Conservation (phyloP, 768 basidiomycete species). For the Gyrodon lividus region DNA sequence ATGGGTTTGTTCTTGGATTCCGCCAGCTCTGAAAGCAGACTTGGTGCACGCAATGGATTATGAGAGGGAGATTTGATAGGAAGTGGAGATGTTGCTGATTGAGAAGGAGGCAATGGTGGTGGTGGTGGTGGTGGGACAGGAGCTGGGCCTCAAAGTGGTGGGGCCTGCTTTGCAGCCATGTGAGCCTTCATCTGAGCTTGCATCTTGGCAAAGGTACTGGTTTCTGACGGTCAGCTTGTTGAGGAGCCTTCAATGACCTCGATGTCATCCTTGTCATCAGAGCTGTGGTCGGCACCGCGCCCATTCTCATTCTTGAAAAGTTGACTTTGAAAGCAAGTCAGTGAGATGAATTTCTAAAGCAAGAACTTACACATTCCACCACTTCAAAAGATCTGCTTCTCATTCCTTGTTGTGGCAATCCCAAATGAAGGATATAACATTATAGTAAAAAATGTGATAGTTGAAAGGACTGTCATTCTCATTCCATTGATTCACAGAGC, state of each 20-base stretch:
- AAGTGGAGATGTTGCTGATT: no score
- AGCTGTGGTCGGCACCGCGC: neutral
- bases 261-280: no score
- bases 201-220: neutral
- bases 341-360: neutral
- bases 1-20: no score
- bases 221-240: neutral
- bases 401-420: neutral
- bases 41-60: no score
- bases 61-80: no score
- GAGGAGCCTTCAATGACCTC: neutral
- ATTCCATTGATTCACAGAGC: neutral
- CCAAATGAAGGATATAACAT: neutral
- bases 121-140: no score
- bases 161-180: no score
- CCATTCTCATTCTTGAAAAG: neutral
- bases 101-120: no score
- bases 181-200: neutral
- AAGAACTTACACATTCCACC: constrained; percentile 1
- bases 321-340: neutral
- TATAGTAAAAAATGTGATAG: neutral
- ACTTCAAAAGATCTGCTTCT: neutral
- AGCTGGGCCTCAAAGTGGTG: no score
- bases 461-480: constrained; percentile 1
- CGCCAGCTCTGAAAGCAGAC: no score